Base-by-base conservation (phyloP, 2,329 filamentous ascomycete genomes). In the Penicillium italicum region DNA sequence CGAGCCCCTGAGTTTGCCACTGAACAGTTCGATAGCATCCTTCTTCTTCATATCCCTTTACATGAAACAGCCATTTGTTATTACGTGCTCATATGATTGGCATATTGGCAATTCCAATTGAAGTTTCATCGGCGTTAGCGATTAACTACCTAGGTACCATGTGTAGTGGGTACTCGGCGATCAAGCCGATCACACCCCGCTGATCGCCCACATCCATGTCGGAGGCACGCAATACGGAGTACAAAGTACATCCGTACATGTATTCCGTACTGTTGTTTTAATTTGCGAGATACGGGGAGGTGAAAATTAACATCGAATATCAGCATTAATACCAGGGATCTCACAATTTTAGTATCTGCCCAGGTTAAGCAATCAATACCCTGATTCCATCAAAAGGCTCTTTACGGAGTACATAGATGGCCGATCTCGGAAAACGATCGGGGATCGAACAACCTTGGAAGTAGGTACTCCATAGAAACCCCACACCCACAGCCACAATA, bases 1-100 rank as follows among this genome's bases (percentile, higher is more conserved):
- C 3, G 14, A 50, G 38, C 22, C 41, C 11, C 38, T 8, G 50
- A 11, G 11, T 20, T 50, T 18, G 52, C 57, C 57, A 60, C 57
- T 41, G 14, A 26, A 47, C 22, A 30, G 34, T 28, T n/a, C 22
- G 22, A 43, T 43, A 28, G 36, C 30, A 43, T 10, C 20, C 2
- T 36, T 20, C 2, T 36, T 20, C 18, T 26, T 30, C 14, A 34
- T 11, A 7, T 49, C 31, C 20, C 36, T 20, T 22, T 16, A 14
- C 10, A 28, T 30, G 3, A 30, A 24, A 12, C 11, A 20, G 5
- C 9, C 12, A 22, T 41, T 8, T 11, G 9, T 10, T 26, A 28
- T n/a, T 40, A 7, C 18, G 9, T 28, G 8, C 1, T 26, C 10
- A 26, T 18, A 8, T 18, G n/a, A 18, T 28, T 18, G n/a, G 24